Conservation (phyloP, 140 eudicot genomes). For the Flaveria floridana region DNA sequence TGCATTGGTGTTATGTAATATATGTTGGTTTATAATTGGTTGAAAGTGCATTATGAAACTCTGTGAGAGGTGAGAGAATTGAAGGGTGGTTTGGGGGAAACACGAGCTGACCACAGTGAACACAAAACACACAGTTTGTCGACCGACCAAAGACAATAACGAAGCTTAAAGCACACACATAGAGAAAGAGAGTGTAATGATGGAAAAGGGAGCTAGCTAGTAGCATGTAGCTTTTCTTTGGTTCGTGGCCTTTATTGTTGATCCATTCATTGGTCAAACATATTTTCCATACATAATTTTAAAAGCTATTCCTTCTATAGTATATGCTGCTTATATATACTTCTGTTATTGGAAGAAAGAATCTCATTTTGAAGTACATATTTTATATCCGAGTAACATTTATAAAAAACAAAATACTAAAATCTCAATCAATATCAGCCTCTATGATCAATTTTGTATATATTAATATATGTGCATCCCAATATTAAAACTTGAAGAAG, state of each 20-base stretch:
- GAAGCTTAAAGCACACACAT: slow-evolving; percentile 29
- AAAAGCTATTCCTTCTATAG: slow-evolving; percentile 11
- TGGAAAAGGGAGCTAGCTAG: slow-evolving; percentile 17
- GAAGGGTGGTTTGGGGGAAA: slow-evolving; percentile 33
- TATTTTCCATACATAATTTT: slow-evolving; percentile 27
- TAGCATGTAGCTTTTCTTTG: slow-evolving; percentile 8
- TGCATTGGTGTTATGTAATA: too few species aligned
- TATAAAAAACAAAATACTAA: too few species aligned
- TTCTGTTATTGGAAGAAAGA: neutral
- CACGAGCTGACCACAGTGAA: slow-evolving; percentile 49
- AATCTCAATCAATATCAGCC: too few species aligned
- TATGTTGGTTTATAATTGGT: slow-evolving; percentile 36
- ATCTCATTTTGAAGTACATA: slow-evolving; percentile 4
- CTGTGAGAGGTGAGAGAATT: slow-evolving; percentile 22
- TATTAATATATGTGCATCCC: too few species aligned
- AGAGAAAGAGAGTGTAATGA: slow-evolving; percentile 24
- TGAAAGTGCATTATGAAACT: slow-evolving; percentile 44
- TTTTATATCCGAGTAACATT: neutral
- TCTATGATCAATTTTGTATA: too few species aligned
- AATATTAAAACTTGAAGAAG: too few species aligned
- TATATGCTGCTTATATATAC: slow-evolving; percentile 5
- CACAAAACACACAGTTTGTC: slow-evolving; percentile 77
- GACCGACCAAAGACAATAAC: slow-evolving; percentile 61
- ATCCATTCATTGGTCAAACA: slow-evolving; percentile 33
- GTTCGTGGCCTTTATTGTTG: slow-evolving; percentile 28